These are phyloP conservation scores for Paratinospora sagittata DNA, from an alignment of 164 flowering plant genomes.

Conservation along the genomic window DNA sequence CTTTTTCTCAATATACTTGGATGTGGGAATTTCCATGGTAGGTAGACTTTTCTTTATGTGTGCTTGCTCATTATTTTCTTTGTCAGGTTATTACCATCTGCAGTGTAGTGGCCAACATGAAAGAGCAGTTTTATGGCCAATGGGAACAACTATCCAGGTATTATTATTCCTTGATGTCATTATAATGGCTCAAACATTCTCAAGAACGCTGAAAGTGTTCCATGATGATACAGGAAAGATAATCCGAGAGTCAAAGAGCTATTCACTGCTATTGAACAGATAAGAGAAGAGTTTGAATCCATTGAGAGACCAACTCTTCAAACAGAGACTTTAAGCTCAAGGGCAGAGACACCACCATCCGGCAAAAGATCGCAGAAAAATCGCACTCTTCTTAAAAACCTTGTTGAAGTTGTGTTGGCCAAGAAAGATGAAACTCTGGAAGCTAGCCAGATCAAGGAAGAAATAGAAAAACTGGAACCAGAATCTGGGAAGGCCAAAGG, in stretches of 20 bases:
- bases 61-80: background rate
- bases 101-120: constrained; percentile 88
- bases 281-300: constrained; percentile 62
- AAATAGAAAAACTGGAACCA: constrained; percentile 75
- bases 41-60: background rate
- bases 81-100: constrained; percentile 80
- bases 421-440: constrained; percentile 6
- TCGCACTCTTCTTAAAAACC: constrained; percentile 2
- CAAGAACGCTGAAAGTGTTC: constrained; percentile 1
- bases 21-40: background rate
- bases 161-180: constrained; percentile 14
- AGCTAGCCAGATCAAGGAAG: constrained; percentile 26
- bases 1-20: background rate
- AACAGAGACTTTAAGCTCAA: constrained; percentile 48
- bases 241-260: constrained; percentile 56
- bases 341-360: constrained; percentile 29
- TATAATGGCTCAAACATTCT: too few species aligned
- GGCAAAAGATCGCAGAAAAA: constrained; percentile 20
- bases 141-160: constrained; percentile 54
- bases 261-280: constrained; percentile 57
- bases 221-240: constrained; percentile 56
- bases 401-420: constrained; percentile 4
- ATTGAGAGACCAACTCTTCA: constrained; percentile 71
- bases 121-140: constrained; percentile 68
- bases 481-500: constrained; percentile 67